A percentile compares a stretch with the other conserved stretches of the same genome.
Evolutionary conservation across 345 rosid species (phyloP).

Genomic region (Hypericum androsaemum): DNA sequence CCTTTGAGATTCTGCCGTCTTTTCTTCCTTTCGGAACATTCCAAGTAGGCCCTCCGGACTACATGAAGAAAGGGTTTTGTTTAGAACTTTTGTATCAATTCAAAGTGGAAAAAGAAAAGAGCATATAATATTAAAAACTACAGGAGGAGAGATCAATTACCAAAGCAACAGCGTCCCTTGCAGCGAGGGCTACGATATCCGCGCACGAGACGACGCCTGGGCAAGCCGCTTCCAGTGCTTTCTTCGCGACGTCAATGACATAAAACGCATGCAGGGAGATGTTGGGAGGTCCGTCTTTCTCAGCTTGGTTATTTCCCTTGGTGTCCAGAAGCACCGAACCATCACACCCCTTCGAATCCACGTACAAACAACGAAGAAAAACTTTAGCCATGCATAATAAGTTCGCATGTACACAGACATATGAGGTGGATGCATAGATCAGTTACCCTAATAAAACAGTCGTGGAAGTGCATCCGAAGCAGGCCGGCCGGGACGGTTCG

Average conservation of each 20-base stretch:
- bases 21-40: constrained; percentile 79
- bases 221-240: constrained; percentile 60
- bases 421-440: background rate
- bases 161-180: constrained; percentile 72
- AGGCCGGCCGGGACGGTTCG: constrained; percentile 73
- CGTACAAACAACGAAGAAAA: background rate
- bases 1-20: constrained; percentile 78
- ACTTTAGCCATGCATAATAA: background rate
- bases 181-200: constrained; percentile 72
- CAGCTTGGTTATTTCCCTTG: constrained; percentile 55
- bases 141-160: constrained; percentile 21
- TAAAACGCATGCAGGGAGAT: constrained; percentile 79
- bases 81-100: background rate
- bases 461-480: constrained; percentile 85
- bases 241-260: constrained; percentile 73
- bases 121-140: background rate
- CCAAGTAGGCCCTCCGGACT: constrained; percentile 95
- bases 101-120: no score
- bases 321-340: constrained; percentile 69
- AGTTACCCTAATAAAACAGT: constrained; percentile 62
- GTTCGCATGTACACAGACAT: background rate
- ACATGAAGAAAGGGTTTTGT: background rate
- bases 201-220: constrained; percentile 87
- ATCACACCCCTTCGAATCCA: constrained; percentile 61
- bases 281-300: constrained; percentile 91